A percentile compares a stretch with the other conserved stretches of the same genome.
phyloP scores from a whole-genome alignment of 108 stramenopile species.

The Fistulifera pelliculosa region DNA sequence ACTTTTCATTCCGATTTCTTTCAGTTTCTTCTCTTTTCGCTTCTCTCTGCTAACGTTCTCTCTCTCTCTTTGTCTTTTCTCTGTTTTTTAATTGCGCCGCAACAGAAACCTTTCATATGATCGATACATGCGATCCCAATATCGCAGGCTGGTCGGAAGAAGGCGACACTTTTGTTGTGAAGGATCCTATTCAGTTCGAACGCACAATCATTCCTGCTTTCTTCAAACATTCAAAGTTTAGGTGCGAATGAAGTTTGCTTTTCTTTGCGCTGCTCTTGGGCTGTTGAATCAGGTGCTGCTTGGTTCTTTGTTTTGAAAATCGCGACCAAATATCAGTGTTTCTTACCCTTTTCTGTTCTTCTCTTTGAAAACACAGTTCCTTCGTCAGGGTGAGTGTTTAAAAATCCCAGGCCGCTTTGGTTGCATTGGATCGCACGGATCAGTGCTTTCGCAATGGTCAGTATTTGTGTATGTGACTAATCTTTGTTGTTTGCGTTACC shows the following conservation, averaged over 20 bases:
- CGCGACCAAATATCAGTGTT: too few relatives aligned
- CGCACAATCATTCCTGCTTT: slow-evolving; percentile 81
- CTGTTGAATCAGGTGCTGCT: too few relatives aligned
- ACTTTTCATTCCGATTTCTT: not conserved
- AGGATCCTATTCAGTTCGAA: slow-evolving; percentile 61
- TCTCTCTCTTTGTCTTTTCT: not conserved
- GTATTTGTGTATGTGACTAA: not conserved
- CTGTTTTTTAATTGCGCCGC: not conserved
- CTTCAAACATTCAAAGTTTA: slow-evolving; percentile 93
- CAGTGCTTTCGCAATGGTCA: not conserved
- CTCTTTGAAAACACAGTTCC: too few relatives aligned
- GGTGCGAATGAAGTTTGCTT: too few relatives aligned
- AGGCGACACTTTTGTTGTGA: slow-evolving; percentile 75
- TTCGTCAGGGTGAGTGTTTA: slow-evolving; percentile 44
- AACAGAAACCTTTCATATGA: slow-evolving; percentile 81
- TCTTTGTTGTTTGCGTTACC: not conserved
- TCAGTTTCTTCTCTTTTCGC: not conserved
- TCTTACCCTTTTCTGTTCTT: too few relatives aligned
- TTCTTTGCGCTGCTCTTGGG: too few relatives aligned
- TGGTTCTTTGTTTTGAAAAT: too few relatives aligned
- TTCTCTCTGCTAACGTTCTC: not conserved
- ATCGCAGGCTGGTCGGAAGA: slow-evolving; percentile 72
- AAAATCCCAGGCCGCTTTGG: not conserved
- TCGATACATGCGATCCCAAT: slow-evolving; percentile 61
- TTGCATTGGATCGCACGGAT: too few relatives aligned